Conservation (phyloP, 176 grass and related monocot species). For the Triticum monococcum region DNA sequence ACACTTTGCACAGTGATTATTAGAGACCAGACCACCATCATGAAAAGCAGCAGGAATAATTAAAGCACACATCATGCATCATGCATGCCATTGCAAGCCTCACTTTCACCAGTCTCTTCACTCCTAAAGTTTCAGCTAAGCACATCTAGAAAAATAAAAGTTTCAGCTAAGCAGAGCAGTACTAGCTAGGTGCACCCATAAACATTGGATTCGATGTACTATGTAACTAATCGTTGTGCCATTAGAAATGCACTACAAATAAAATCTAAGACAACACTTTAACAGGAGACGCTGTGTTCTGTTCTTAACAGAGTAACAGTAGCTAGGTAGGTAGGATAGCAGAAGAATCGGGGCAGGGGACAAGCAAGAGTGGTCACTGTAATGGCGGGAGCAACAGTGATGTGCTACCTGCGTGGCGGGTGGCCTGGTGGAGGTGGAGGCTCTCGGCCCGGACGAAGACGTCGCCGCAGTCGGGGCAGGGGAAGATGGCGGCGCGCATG, state of each 20-base stretch:
- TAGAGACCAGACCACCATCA: constrained; percentile 18
- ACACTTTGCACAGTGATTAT: background rate
- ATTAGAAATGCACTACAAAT: background rate
- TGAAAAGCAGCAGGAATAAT: constrained; percentile 36
- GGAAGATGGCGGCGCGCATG: constrained; percentile 52
- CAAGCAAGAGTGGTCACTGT: too few relatives aligned
- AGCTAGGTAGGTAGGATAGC: too few relatives aligned
- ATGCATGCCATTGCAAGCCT: background rate
- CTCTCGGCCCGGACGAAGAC: constrained; percentile 69
- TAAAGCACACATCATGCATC: background rate
- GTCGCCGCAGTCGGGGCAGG: constrained; percentile 89
- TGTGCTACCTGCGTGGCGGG: constrained; percentile 69
- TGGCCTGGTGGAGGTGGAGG: constrained; percentile 71
- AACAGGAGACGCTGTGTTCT: too few relatives aligned
- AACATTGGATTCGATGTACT: background rate
- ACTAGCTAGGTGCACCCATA: too few relatives aligned
- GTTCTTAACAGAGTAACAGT: too few relatives aligned
- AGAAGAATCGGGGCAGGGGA: too few relatives aligned
- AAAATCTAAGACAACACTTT: too few relatives aligned
- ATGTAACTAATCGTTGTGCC: background rate
- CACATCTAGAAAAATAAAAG: background rate
- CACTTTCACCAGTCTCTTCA: background rate
- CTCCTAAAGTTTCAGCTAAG: background rate
- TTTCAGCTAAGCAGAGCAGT: background rate
- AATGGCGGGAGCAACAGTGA: too few relatives aligned